Conservation (phyloP, 345 rosid species). For the Aquilaria yunnanensis region DNA sequence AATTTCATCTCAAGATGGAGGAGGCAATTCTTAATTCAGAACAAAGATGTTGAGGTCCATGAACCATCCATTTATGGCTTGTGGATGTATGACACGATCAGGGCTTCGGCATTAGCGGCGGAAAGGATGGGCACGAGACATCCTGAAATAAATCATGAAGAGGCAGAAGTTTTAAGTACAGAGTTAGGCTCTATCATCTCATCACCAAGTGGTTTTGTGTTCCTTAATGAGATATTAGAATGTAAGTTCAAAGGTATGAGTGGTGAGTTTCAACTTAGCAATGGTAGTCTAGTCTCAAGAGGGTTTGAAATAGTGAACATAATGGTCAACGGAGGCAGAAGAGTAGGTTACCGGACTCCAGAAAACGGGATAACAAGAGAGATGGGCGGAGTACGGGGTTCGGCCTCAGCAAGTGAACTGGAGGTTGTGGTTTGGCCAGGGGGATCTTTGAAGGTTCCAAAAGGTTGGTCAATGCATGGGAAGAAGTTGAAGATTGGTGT, state of each 20-base stretch:
- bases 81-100: slow-evolving; percentile 30
- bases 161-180: too few species aligned
- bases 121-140: slow-evolving; percentile 6
- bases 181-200: not conserved
- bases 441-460: slow-evolving; percentile 17
- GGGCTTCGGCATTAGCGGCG: slow-evolving; percentile 21
- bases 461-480: not conserved
- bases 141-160: too few species aligned
- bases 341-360: slow-evolving; percentile 27
- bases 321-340: slow-evolving; percentile 20
- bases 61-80: slow-evolving; percentile 16
- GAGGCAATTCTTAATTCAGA: slow-evolving; percentile 1
- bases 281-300: slow-evolving; percentile 12
- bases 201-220: slow-evolving; percentile 3
- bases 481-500: slow-evolving; percentile 26
- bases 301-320: slow-evolving; percentile 33
- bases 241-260: slow-evolving; percentile 22
- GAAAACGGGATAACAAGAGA: slow-evolving; percentile 12
- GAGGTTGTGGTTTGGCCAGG: slow-evolving; percentile 31
- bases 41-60: not conserved
- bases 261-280: slow-evolving; percentile 20
- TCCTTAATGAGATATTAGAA: not conserved
- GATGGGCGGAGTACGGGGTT: slow-evolving; percentile 7
- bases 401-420: slow-evolving; percentile 15
- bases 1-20: slow-evolving; percentile 26